phyloP scores from a whole-genome alignment of 1,139 yeast genomes.

The Protomyces inundatus region DNA sequence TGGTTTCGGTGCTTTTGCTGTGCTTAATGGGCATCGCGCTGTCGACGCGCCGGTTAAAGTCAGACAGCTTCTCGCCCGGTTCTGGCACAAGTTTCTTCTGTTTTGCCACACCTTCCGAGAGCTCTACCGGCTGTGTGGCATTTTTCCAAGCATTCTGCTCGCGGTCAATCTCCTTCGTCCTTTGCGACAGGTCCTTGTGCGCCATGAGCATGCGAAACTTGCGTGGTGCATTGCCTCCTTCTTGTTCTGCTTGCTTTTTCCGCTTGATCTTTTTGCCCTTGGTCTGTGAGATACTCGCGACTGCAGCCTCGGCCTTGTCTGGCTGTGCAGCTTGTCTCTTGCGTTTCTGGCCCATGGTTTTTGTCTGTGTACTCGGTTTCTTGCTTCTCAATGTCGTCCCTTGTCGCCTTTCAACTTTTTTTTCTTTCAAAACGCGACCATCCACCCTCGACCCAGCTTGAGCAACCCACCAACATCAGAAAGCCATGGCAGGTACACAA shows the following conservation, averaged over 20 bases:
- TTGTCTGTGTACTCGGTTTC: background rate
- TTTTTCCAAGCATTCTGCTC: conserved; percentile 17
- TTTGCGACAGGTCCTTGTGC: conserved; percentile 5
- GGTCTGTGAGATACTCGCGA: conserved; percentile 5
- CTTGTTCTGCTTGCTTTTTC: conserved; percentile 8
- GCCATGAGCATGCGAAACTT: conserved; percentile 15
- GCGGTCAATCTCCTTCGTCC: conserved; percentile 5
- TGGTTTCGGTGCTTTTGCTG: conserved; percentile 5
- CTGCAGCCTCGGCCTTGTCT: background rate
- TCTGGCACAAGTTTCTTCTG: conserved; percentile 10
- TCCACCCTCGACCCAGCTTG: background rate
- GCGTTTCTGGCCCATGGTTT: conserved; percentile 19
- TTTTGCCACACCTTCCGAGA: background rate
- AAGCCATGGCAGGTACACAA: conserved; percentile 16
- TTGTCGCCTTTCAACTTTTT: background rate
- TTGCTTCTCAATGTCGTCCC: background rate
- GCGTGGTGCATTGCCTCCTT: conserved; percentile 19
- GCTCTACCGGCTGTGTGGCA: conserved; percentile 9
- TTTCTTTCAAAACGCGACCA: background rate
- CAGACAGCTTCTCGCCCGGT: conserved; percentile 20
- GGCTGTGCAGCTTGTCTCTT: conserved; percentile 4
- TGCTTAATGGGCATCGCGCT: conserved; percentile 21
- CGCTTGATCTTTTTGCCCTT: conserved; percentile 7
- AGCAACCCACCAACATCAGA: background rate
- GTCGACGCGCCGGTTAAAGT: conserved; percentile 23